Evolutionary conservation across 2,329 filamentous ascomycete genomes (phyloP).

Genomic region (Phialophora macrospora): DNA sequence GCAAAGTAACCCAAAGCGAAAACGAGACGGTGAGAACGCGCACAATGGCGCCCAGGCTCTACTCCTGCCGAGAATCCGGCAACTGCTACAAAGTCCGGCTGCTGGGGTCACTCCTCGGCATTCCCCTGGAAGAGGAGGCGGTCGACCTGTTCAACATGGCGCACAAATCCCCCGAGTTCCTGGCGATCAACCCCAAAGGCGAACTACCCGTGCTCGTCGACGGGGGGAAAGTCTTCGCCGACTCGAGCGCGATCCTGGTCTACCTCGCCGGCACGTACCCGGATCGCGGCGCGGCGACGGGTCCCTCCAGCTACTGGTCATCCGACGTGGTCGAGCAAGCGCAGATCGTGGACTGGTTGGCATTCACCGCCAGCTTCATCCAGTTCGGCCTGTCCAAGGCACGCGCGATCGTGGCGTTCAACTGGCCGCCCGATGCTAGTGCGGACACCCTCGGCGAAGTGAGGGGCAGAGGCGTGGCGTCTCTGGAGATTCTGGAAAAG

Average conservation of each 20-base stretch:
- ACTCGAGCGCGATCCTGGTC: constrained; percentile 25
- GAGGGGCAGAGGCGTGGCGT: constrained; percentile 67
- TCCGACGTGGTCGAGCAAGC: constrained; percentile 22
- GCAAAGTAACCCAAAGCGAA: not conserved
- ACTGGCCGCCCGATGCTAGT: constrained; percentile 32
- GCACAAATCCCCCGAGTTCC: constrained; percentile 47
- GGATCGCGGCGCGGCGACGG: not conserved
- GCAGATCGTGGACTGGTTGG: constrained; percentile 29
- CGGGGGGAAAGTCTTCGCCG: constrained; percentile 20
- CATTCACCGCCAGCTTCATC: constrained; percentile 23
- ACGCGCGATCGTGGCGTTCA: constrained; percentile 37
- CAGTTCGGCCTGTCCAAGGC: constrained; percentile 27
- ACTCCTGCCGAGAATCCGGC: constrained; percentile 20
- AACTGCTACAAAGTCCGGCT: constrained; percentile 32
- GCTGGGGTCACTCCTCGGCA: constrained; percentile 15
- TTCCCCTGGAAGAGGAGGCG: constrained; percentile 15
- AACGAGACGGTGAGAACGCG: not conserved
- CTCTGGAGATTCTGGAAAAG: constrained; percentile 52
- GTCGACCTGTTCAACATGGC: constrained; percentile 17
- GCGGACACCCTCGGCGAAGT: constrained; percentile 31
- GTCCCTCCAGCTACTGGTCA: constrained; percentile 26
- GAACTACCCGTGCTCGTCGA: constrained; percentile 63
- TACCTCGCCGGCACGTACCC: constrained; percentile 21
- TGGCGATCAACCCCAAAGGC: constrained; percentile 63
- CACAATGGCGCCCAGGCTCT: constrained; percentile 22